phyloP scores from a whole-genome alignment of 345 rosid species.

The Lepidium africanum region DNA sequence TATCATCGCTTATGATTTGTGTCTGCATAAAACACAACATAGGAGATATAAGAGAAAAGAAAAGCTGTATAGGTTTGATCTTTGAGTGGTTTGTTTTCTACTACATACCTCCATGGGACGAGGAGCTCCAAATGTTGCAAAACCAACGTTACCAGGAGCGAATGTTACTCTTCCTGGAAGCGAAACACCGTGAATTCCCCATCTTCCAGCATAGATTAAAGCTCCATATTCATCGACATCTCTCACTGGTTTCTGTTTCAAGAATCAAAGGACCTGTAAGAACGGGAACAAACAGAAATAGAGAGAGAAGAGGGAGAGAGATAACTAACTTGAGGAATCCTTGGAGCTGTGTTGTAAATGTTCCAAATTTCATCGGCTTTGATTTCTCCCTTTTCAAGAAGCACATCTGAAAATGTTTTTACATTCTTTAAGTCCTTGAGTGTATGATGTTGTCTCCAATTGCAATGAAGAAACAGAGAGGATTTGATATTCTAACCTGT shows the following conservation, averaged over 20 bases:
- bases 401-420: conserved; percentile 47
- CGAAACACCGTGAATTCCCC: conserved; percentile 82
- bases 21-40: conserved; percentile 43
- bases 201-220: conserved; percentile 82
- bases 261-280: not conserved
- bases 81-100: not conserved
- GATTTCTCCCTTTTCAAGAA: conserved; percentile 70
- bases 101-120: conserved; percentile 69
- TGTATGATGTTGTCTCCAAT: not conserved
- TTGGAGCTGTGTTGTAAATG: conserved; percentile 58
- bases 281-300: not conserved
- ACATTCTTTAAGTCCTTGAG: not conserved
- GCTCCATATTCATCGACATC: conserved; percentile 85
- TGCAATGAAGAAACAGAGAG: not conserved
- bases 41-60: not conserved
- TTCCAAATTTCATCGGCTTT: conserved; percentile 84
- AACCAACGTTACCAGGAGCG: conserved; percentile 93
- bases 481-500: conserved; percentile 43
- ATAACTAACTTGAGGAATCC: conserved; percentile 59
- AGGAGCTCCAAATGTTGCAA: conserved; percentile 87
- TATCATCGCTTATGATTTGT: conserved; percentile 63
- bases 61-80: not conserved
- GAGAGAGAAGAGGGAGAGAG: not conserved
- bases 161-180: conserved; percentile 95
- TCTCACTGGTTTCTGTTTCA: conserved; percentile 51